Evolutionary conservation across 1,139 yeast genomes (phyloP).

Genomic region (Geotrichum bryndzae): DNA sequence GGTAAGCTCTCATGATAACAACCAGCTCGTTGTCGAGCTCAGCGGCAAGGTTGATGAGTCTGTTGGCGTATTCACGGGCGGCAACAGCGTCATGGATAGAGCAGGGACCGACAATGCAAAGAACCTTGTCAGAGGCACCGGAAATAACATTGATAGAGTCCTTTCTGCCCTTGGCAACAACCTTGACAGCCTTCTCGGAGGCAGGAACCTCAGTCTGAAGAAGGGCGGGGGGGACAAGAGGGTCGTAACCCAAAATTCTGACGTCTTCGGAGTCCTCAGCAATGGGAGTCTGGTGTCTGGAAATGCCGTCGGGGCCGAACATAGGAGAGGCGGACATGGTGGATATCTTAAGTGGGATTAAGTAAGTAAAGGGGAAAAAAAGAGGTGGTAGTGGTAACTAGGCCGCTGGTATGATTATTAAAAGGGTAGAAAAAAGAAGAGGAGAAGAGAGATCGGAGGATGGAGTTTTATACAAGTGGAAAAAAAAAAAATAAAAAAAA

Average conservation of each 20-base stretch:
- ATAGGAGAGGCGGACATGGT: constrained; percentile 46
- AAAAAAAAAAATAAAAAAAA: not conserved
- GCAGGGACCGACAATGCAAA: constrained; percentile 92
- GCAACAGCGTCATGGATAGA: constrained; percentile 93
- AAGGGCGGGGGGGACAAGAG: constrained; percentile 89
- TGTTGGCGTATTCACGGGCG: constrained; percentile 79
- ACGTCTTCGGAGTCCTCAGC: constrained; percentile 56
- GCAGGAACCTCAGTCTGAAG: constrained; percentile 86
- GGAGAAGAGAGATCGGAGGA: not conserved
- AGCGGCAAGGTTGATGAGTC: constrained; percentile 54
- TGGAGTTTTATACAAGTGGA: not conserved
- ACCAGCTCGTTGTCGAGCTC: constrained; percentile 67
- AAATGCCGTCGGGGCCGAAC: constrained; percentile 40
- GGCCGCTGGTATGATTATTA: not conserved
- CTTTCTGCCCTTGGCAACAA: constrained; percentile 70
- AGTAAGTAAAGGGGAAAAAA: not conserved
- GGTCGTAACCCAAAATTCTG: constrained; percentile 82
- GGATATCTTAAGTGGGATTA: not conserved
- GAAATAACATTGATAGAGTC: constrained; percentile 65
- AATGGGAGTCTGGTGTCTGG: constrained; percentile 31
- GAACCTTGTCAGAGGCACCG: constrained; percentile 71
- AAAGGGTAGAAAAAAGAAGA: not conserved
- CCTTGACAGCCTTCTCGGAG: constrained; percentile 50
- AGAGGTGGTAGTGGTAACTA: not conserved
- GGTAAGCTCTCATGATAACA: constrained; percentile 93